A percentile compares a stretch with the other conserved stretches of the same genome.
Conservation (phyloP, 73 alveolate genomes). For the Paramecium sonneborni region DNA sequence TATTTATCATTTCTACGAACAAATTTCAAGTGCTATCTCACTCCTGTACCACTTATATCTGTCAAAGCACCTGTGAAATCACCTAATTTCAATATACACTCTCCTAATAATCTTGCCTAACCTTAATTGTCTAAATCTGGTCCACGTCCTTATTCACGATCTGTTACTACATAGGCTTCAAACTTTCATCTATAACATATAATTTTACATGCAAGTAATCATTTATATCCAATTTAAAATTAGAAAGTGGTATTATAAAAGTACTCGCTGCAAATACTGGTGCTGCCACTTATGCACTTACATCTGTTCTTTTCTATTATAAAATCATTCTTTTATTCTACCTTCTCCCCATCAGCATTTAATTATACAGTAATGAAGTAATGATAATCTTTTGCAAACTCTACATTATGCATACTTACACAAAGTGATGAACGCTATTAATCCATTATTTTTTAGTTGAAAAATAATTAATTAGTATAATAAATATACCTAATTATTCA, state of each 20-base stretch:
- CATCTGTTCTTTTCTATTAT: conserved; percentile 94
- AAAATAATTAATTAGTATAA: neutral
- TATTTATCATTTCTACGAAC: conserved; percentile 87
- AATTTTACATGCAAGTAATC: conserved; percentile 68
- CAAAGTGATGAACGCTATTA: conserved; percentile 59
- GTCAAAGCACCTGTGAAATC: conserved; percentile 94
- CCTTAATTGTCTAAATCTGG: conserved; percentile 92
- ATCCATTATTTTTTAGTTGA: conserved; percentile 34
- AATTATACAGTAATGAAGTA: conserved; percentile 96
- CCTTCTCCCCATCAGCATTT: conserved; percentile 97
- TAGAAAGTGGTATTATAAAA: conserved; percentile 94
- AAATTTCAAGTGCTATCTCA: conserved; percentile 88
- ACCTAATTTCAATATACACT: conserved; percentile 93
- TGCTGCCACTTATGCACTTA: conserved; percentile 92
- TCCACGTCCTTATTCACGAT: conserved; percentile 87
- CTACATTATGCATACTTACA: conserved; percentile 73
- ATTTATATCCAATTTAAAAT: conserved; percentile 80
- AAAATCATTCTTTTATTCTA: neutral
- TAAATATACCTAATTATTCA: neutral
- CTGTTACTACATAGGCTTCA: conserved; percentile 97
- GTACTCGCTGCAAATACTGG: conserved; percentile 96
- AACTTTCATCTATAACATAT: conserved; percentile 71
- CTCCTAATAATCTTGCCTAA: conserved; percentile 98
- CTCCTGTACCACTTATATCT: conserved; percentile 96
- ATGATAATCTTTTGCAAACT: conserved; percentile 96